Percentiles rank a stretch among this genome's conserved stretches.
Conservation (phyloP, 768 basidiomycete species). For the Collybiopsis confluens region DNA sequence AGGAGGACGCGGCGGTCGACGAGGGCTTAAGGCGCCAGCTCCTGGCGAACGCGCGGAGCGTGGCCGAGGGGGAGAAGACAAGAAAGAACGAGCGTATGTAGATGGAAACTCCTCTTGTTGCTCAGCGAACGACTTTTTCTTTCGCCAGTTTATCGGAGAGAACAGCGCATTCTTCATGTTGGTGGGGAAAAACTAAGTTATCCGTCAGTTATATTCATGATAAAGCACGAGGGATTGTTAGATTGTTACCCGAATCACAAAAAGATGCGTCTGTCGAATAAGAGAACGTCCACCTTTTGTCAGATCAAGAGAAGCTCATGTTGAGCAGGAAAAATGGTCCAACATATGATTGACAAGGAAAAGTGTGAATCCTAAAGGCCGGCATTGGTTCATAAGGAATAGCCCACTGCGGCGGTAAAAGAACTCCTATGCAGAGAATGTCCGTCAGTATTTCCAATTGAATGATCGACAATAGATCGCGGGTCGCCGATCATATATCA, state of each 20-base stretch:
- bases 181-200: neutral
- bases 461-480: constrained; percentile 2
- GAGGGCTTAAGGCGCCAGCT: too few relatives aligned
- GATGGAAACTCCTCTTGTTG: neutral
- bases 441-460: neutral
- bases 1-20: constrained; percentile 27
- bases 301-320: constrained; percentile 3
- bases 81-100: neutral
- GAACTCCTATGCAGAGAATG: too few relatives aligned
- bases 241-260: neutral
- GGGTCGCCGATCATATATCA: too few relatives aligned
- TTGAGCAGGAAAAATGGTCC: neutral
- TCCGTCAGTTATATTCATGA: neutral
- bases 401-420: too few relatives aligned
- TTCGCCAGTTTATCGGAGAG: constrained; percentile 5
- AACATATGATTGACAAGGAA: constrained; percentile 2
- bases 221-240: neutral
- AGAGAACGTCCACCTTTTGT: neutral
- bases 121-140: neutral
- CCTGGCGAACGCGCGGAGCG: neutral
- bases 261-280: neutral
- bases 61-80: neutral
- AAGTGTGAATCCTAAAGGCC: neutral
- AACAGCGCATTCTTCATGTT: constrained; percentile 2
- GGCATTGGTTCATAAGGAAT: too few relatives aligned